Evolutionary conservation across 106 monocot genomes (phyloP).

Genomic region (Dendrobium chrysotoxum): DNA sequence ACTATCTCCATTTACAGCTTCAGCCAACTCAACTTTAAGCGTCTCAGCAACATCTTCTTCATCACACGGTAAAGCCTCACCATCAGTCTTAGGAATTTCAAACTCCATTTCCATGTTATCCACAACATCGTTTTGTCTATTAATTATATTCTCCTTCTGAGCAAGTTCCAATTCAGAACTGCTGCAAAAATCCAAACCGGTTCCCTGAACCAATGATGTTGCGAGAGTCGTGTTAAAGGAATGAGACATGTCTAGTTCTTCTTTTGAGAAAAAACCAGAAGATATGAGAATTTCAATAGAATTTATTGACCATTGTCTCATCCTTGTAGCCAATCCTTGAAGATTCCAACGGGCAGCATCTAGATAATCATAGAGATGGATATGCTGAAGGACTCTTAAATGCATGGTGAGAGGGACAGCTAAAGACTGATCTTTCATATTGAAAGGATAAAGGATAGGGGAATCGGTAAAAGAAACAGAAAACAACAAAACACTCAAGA

Average conservation of each 20-base stretch:
- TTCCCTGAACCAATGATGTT: constrained; percentile 5
- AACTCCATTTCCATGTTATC: constrained; percentile 5
- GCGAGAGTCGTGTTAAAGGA: constrained; percentile 29
- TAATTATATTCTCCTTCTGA: neutral
- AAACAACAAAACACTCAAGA: constrained; percentile 31
- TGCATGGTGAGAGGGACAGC: neutral
- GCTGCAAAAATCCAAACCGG: constrained; percentile 11
- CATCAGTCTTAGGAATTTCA: neutral
- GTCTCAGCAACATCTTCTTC: neutral
- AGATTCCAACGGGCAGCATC: constrained; percentile 8
- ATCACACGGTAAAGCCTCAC: neutral
- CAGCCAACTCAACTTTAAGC: constrained; percentile 8
- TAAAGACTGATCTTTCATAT: constrained; percentile 14
- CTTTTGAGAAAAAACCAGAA: constrained; percentile 3
- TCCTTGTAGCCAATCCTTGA: constrained; percentile 15
- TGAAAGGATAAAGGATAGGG: constrained; percentile 20
- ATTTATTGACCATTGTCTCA: constrained; percentile 22
- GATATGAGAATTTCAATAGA: constrained; percentile 11
- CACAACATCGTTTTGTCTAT: neutral
- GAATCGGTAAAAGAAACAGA: constrained; percentile 28
- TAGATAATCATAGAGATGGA: constrained; percentile 10
- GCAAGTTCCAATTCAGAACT: neutral
- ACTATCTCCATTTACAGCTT: neutral
- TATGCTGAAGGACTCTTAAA: neutral
- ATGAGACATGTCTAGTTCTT: constrained; percentile 13